These are phyloP conservation scores for Aspergillus sp. DNA, from an alignment of 2,329 filamentous ascomycete species.

Conservation along the genomic window DNA sequence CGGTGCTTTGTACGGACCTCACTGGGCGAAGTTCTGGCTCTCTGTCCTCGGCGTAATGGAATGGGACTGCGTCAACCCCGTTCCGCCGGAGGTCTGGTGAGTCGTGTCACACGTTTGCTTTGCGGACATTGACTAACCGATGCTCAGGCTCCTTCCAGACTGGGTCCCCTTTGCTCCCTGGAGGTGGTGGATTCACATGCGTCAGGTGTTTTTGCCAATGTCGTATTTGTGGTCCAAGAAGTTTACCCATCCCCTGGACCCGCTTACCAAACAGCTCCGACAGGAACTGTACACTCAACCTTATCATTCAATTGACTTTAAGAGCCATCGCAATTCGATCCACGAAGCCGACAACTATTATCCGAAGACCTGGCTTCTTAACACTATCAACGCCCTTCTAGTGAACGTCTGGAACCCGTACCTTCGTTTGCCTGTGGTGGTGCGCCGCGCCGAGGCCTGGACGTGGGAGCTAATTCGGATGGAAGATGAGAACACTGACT, in stretches of 20 bases:
- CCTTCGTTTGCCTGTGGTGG: conserved; percentile 64
- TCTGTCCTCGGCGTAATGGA: conserved; percentile 75
- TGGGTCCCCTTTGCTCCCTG: conserved; percentile 88
- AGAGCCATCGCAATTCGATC: conserved; percentile 76
- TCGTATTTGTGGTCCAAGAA: conserved; percentile 81
- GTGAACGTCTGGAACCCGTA: conserved; percentile 79
- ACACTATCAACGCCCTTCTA: conserved; percentile 72
- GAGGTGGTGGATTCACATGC: conserved; percentile 98
- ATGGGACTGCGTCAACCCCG: conserved; percentile 93
- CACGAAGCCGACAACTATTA: conserved; percentile 82
- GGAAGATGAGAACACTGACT: conserved; percentile 92
- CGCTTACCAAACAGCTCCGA: conserved; percentile 68
- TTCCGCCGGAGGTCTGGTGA: conserved; percentile 86
- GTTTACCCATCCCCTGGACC: conserved; percentile 74
- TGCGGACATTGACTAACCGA: conserved; percentile 10
- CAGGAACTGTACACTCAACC: conserved; percentile 80
- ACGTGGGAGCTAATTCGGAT: conserved; percentile 78
- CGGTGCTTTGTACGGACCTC: conserved; percentile 77
- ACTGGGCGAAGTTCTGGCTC: conserved; percentile 98
- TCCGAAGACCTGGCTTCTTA: conserved; percentile 82
- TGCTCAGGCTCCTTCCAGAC: conserved; percentile 68
- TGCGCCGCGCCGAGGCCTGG: conserved; percentile 73
- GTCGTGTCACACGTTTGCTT: conserved; percentile 15
- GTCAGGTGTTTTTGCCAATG: conserved; percentile 94
- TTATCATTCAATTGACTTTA: conserved; percentile 75